Evolutionary conservation across 192 early-diverging fungal species (phyloP), one percentile per base, ranked within the genome.

Genomic region (Backusella macrospora): DNA sequence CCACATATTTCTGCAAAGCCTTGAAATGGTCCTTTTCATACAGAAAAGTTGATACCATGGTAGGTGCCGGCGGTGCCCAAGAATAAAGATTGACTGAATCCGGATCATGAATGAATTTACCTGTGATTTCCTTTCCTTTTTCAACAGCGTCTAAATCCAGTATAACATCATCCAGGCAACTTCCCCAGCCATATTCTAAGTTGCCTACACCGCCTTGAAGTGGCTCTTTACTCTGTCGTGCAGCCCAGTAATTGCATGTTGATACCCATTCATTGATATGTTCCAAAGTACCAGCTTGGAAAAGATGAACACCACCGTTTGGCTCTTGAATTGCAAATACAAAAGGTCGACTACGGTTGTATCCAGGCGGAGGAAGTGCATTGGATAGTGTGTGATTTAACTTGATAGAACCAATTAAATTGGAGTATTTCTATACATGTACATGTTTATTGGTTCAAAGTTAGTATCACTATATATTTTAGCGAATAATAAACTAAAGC

Each of bases 211-310:
- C 94, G 47, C 96, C 96, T 8, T 85, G 76, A 77, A 98, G 80
- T 1, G 97, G 97, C 73, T 95, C 95, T 79, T 93, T 96, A 68
- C 92, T 95, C 49, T 90, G 90, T 38, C 96, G 79, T 18, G 96
- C 94, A 3, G 96, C 96, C 96, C 96, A 99, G 75, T 92, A 95
- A 81, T 98, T 99, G 72, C 96, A 93, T 8, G 92, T 93, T 0
- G 88, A 77, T 0, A 94, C 92, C 97, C 97, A 99, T 67, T 89
- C 91, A 38, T 88, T 87, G 42, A 95, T 84, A 52, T 90, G 89
- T 29, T 90, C 87, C 70, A 87, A 85, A 5, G 84, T 87, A 12
- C 81, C 79, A 0, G 92, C 88, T 80, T 99, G 96, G 86, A 97
- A 98, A 29, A 98, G 82, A 68, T 95, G 95, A 12, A 93, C 92